Percentiles rank a stretch among this genome's conserved stretches.
phyloP scores from a whole-genome alignment of 768 basidiomycete species.

The Wakefieldia striispora region DNA sequence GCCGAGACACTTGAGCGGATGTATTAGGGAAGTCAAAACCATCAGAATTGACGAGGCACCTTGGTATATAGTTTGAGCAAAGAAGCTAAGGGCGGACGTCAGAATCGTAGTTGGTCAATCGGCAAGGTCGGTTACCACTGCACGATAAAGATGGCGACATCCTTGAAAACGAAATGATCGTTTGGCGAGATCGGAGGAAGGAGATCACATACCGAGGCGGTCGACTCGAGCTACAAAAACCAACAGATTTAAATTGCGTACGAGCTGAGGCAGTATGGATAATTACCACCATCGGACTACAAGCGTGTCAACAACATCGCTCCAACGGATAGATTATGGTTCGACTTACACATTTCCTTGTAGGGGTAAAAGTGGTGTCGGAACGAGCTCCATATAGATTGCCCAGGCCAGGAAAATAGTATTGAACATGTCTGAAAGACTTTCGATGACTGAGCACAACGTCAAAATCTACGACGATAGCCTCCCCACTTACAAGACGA shows the following conservation, averaged over 20 bases:
- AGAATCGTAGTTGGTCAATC: background rate
- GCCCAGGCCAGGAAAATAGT: slow-evolving; percentile 9
- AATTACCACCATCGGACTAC: slow-evolving; percentile 14
- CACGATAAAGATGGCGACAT: slow-evolving; percentile 8
- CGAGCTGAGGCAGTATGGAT: background rate
- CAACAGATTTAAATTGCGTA: background rate
- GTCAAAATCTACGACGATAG: background rate
- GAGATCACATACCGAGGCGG: slow-evolving; percentile 8
- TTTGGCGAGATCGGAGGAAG: background rate
- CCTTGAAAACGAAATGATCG: background rate
- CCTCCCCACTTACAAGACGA: slow-evolving; percentile 2
- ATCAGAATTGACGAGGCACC: background rate
- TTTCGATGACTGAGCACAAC: background rate
- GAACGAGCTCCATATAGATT: slow-evolving; percentile 7
- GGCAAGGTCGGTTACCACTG: slow-evolving; percentile 6
- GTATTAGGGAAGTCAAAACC: background rate
- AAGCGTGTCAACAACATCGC: background rate
- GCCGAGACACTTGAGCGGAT: slow-evolving; percentile 5
- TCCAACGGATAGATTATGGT: background rate
- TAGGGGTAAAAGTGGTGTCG: background rate
- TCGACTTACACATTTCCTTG: slow-evolving; percentile 7
- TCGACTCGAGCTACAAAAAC: slow-evolving; percentile 11
- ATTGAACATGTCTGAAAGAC: slow-evolving; percentile 14
- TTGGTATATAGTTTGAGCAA: slow-evolving; percentile 11
- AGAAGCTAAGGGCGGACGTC: slow-evolving; percentile 6